Conservation (phyloP, 208 protist species). For the Vickermania spadyakhi region DNA sequence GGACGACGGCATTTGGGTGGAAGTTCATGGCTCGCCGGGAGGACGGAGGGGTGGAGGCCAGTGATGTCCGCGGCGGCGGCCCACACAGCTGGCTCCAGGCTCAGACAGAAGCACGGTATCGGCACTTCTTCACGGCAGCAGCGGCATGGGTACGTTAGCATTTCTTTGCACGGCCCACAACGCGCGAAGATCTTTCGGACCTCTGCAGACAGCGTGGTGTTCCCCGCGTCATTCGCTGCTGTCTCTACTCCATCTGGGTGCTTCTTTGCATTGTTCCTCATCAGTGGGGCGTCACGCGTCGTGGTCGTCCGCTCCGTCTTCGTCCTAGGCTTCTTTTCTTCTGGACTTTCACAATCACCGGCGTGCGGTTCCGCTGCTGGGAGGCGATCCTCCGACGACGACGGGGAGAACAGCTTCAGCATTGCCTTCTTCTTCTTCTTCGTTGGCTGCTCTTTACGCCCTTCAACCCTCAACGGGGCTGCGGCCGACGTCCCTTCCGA, state of each 20-base stretch:
- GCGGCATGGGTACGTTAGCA: conserved; percentile 33
- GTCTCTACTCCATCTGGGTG: not conserved
- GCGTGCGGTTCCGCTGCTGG: not conserved
- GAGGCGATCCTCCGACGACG: not conserved
- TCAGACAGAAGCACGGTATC: conserved; percentile 73
- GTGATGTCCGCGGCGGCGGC: conserved; percentile 17
- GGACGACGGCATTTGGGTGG: conserved; percentile 49
- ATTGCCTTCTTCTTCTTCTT: not conserved
- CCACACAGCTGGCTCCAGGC: conserved; percentile 52
- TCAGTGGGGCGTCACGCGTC: too few species aligned
- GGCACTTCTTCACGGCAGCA: conserved; percentile 38
- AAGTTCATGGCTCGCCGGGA: conserved; percentile 13
- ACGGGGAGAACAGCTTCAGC: not conserved
- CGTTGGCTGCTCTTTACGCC: too few species aligned
- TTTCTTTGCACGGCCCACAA: conserved; percentile 70
- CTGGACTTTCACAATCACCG: too few species aligned
- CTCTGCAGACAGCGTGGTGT: not conserved
- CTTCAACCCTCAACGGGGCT: too few species aligned
- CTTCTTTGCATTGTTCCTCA: too few species aligned
- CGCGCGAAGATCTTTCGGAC: not conserved
- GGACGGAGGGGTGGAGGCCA: conserved; percentile 6
- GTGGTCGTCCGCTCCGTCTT: too few species aligned
- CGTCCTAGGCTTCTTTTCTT: too few species aligned
- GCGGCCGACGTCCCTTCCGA: too few species aligned
- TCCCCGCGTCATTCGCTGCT: not conserved